These are phyloP conservation scores for Pezicula radicicola DNA, from an alignment of 2,329 filamentous ascomycete genomes.

Conservation along the genomic window DNA sequence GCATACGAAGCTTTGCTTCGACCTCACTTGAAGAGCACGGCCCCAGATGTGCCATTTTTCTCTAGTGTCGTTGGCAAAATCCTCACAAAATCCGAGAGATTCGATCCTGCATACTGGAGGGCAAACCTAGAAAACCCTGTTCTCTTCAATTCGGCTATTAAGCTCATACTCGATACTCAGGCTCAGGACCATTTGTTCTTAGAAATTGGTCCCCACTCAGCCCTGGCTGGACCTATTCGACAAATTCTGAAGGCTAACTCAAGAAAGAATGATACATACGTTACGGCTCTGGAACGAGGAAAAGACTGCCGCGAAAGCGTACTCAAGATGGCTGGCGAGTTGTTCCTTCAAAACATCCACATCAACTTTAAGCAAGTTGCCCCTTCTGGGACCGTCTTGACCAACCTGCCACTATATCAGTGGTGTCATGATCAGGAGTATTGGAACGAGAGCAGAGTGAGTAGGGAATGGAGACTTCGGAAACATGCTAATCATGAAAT, in stretches of 20 bases:
- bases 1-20: background rate
- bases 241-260: slow-evolving; percentile 7
- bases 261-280: too few species aligned
- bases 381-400: background rate
- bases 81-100: slow-evolving; percentile 5
- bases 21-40: background rate
- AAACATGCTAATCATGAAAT: slow-evolving; percentile 1
- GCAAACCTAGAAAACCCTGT: slow-evolving; percentile 41
- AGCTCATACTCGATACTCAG: background rate
- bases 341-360: too few species aligned
- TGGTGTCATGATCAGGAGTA: background rate
- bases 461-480: background rate
- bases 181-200: slow-evolving; percentile 13
- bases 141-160: slow-evolving; percentile 26
- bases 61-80: slow-evolving; percentile 8
- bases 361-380: too few species aligned
- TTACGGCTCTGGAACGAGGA: too few species aligned
- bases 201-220: slow-evolving; percentile 31
- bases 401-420: background rate
- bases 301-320: too few species aligned
- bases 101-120: slow-evolving; percentile 39
- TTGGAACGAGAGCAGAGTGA: background rate
- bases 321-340: too few species aligned
- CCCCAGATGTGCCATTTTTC: slow-evolving; percentile 3
- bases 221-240: slow-evolving; percentile 25